phyloP scores from a whole-genome alignment of 108 stramenopile genomes.

The Pelagomonas calceolata region DNA sequence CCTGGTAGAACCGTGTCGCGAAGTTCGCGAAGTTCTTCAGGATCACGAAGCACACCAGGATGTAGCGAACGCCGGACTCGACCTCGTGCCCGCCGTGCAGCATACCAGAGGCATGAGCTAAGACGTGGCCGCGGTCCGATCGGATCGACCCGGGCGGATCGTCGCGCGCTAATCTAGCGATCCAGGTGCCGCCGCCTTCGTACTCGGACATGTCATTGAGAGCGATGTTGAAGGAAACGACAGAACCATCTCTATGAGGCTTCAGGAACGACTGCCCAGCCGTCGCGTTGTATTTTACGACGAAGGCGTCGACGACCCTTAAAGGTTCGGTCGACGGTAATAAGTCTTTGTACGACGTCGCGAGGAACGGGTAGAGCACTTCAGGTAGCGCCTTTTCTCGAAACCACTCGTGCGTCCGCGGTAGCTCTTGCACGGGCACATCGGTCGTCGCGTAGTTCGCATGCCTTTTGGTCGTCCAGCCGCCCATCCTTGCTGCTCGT shows the following conservation, averaged over 20 bases:
- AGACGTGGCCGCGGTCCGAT: conserved; percentile 40
- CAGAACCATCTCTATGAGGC: background rate
- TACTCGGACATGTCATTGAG: background rate
- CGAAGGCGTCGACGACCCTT: background rate
- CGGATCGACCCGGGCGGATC: conserved; percentile 32
- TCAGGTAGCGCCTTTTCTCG: conserved; percentile 1
- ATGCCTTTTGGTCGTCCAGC: background rate
- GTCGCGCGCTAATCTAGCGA: conserved; percentile 28
- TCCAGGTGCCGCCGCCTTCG: conserved; percentile 15
- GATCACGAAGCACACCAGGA: conserved; percentile 54
- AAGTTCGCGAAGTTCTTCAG: conserved; percentile 18
- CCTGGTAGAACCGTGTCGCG: background rate
- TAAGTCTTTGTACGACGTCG: background rate
- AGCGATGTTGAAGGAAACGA: conserved; percentile 2
- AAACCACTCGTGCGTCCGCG: conserved; percentile 29
- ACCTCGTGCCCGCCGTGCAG: conserved; percentile 58
- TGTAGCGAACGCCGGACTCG: conserved; percentile 49
- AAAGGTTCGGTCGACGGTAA: conserved; percentile 15
- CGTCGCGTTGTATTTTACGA: conserved; percentile 2
- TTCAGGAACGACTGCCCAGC: background rate
- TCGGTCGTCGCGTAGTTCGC: conserved; percentile 49
- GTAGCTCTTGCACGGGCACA: conserved; percentile 43
- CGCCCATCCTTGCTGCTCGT: conserved; percentile 22
- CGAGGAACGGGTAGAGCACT: background rate
- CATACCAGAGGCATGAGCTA: conserved; percentile 40